Evolutionary conservation across 2,329 filamentous ascomycete species (phyloP).

Genomic region (Colletotrichum cuscutae): DNA sequence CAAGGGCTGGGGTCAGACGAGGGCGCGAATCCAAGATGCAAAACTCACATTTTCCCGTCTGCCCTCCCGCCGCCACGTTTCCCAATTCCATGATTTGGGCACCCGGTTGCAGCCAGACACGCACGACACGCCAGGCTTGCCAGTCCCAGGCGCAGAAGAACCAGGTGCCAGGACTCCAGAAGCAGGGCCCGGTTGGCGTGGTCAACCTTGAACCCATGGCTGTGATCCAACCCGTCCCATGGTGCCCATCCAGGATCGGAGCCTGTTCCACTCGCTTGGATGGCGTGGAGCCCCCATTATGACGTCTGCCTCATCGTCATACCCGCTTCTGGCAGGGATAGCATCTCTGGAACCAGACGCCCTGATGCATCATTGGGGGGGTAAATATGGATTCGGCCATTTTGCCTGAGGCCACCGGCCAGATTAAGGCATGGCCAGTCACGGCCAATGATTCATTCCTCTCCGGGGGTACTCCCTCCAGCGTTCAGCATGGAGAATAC

Average conservation of each 20-base stretch:
- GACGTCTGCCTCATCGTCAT: conserved; percentile 30
- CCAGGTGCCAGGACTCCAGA: not conserved
- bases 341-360: not conserved
- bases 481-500: no score
- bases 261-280: conserved; percentile 25
- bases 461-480: no score
- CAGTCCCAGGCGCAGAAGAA: not conserved
- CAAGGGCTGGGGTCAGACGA: not conserved
- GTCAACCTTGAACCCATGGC: not conserved
- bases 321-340: conserved; percentile 20
- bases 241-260: not conserved
- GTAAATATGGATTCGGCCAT: not conserved
- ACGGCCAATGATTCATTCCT: conserved; percentile 29
- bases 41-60: not conserved
- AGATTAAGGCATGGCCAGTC: not conserved
- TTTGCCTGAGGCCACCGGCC: conserved; percentile 15
- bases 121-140: no score
- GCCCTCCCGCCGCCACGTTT: not conserved
- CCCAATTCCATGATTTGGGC: not conserved
- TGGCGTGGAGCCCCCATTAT: conserved; percentile 27
- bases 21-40: not conserved
- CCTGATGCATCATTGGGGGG: conserved; percentile 7
- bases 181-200: not conserved
- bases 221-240: not conserved
- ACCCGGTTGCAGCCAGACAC: not conserved